These are phyloP conservation scores for Trifolium repens DNA, from an alignment of 306 rosid species.

Conservation along the genomic window DNA sequence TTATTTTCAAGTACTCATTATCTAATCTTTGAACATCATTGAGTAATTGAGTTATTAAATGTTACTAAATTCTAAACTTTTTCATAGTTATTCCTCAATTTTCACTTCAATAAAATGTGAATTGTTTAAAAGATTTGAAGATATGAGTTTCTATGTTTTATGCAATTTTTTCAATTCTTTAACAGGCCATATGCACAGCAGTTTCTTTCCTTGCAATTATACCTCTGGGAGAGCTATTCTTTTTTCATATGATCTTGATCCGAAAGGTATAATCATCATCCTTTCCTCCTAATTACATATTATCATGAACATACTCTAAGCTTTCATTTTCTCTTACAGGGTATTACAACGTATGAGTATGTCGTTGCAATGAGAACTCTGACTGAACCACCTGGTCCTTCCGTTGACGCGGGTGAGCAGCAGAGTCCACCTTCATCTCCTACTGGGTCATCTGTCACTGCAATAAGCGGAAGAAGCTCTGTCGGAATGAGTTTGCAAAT, in stretches of 20 bases:
- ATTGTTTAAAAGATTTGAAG: slow-evolving; percentile 7
- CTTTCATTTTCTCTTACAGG: slow-evolving; percentile 51
- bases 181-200: slow-evolving; percentile 80
- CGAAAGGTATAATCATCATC: slow-evolving; percentile 63
- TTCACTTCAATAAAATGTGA: slow-evolving; percentile 26
- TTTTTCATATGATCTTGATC: slow-evolving; percentile 81
- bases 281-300: slow-evolving; percentile 12
- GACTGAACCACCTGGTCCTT: slow-evolving; percentile 81
- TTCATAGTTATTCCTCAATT: not conserved
- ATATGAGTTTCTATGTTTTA: slow-evolving; percentile 11
- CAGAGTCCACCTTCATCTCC: slow-evolving; percentile 81
- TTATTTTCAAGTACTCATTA: slow-evolving; percentile 13
- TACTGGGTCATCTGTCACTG: slow-evolving; percentile 80
- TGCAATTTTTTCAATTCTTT: slow-evolving; percentile 40
- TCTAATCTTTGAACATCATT: not conserved
- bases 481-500: slow-evolving; percentile 77
- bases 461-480: slow-evolving; percentile 84
- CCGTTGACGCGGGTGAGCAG: slow-evolving; percentile 77
- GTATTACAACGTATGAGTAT: slow-evolving; percentile 86
- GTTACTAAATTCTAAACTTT: slow-evolving; percentile 14
- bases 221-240: slow-evolving; percentile 85
- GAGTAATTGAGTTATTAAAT: slow-evolving; percentile 18
- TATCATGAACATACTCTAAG: slow-evolving; percentile 38
- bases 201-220: slow-evolving; percentile 71
- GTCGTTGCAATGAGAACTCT: slow-evolving; percentile 86